These are phyloP conservation scores for Microascus cirrosus DNA, from an alignment of 2,329 filamentous ascomycete species.

Conservation along the genomic window DNA sequence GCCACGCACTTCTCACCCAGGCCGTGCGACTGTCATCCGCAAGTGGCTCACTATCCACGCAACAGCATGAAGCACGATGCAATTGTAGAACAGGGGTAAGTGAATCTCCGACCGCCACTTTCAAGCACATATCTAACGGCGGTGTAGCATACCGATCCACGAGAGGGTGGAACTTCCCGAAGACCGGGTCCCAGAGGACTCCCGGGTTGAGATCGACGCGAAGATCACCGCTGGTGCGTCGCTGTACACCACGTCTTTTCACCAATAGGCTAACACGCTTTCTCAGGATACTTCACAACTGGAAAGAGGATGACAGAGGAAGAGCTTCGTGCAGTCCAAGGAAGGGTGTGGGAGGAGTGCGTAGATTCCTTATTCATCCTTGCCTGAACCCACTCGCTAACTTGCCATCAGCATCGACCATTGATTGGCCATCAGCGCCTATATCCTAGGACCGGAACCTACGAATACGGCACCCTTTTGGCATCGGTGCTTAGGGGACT, in stretches of 20 bases:
- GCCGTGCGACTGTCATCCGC: not conserved
- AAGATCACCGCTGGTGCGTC: slow-evolving; percentile 85
- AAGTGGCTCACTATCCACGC: not conserved
- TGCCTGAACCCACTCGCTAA: not conserved
- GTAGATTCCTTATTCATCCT: not conserved
- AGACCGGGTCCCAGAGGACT: slow-evolving; percentile 87
- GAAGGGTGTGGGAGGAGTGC: slow-evolving; percentile 61
- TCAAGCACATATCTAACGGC: slow-evolving; percentile 12
- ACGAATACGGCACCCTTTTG: not conserved
- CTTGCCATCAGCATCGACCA: slow-evolving; percentile 8
- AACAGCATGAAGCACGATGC: slow-evolving; percentile 81
- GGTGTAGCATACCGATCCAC: slow-evolving; percentile 62
- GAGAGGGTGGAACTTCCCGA: slow-evolving; percentile 89
- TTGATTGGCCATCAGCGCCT: not conserved
- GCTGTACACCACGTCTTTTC: slow-evolving; percentile 8
- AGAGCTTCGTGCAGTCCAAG: slow-evolving; percentile 76
- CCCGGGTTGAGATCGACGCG: slow-evolving; percentile 95
- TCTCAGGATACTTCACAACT: slow-evolving; percentile 65
- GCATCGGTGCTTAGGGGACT: not conserved
- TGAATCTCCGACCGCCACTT: slow-evolving; percentile 1
- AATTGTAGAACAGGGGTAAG: slow-evolving; percentile 69
- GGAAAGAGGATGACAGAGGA: slow-evolving; percentile 83
- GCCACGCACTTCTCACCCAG: slow-evolving; percentile 17
- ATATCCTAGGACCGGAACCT: not conserved
- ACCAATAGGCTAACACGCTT: not conserved